Evolutionary conservation across 2,329 filamentous ascomycete genomes (phyloP).

Genomic region (Ilyonectria sp.): DNA sequence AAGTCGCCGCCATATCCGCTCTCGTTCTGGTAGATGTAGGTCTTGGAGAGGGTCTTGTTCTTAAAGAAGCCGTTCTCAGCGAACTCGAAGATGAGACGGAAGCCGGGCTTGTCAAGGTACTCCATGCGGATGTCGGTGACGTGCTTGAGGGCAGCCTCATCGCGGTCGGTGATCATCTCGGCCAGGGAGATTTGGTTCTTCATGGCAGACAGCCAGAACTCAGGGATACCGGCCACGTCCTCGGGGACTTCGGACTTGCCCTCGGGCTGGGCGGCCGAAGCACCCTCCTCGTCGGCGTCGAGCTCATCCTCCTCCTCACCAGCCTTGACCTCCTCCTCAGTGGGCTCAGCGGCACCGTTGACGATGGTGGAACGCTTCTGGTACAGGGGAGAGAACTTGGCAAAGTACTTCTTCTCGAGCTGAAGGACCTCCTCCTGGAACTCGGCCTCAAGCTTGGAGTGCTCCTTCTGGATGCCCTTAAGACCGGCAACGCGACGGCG

Average conservation of each 20-base stretch:
- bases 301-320: conserved; percentile 86
- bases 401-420: conserved; percentile 99
- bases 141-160: conserved; percentile 92
- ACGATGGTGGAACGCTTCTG: conserved; percentile 94
- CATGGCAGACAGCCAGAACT: conserved; percentile 99
- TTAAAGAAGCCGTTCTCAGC: conserved; percentile 95
- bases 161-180: conserved; percentile 98
- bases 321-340: conserved; percentile 87
- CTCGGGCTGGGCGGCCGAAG: conserved; percentile 69
- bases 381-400: conserved; percentile 98
- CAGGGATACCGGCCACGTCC: conserved; percentile 85
- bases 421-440: conserved; percentile 99
- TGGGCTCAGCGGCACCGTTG: conserved; percentile 89
- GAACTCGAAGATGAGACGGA: conserved; percentile 98
- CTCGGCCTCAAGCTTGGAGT: conserved; percentile 97
- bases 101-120: conserved; percentile 97
- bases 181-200: conserved; percentile 98
- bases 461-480: conserved; percentile 98
- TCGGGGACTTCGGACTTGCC: conserved; percentile 71
- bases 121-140: conserved; percentile 98
- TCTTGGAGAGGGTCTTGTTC: conserved; percentile 98
- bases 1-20: conserved; percentile 99
- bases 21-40: conserved; percentile 99
- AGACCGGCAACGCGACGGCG: conserved; percentile 94
- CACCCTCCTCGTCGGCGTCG: conserved; percentile 77